A percentile compares a stretch with the other conserved stretches of the same genome.
These are phyloP conservation scores for Ceratobasidium sp. DNA, from an alignment of 1,284 basidiomycete genomes.

Conservation along the genomic window DNA sequence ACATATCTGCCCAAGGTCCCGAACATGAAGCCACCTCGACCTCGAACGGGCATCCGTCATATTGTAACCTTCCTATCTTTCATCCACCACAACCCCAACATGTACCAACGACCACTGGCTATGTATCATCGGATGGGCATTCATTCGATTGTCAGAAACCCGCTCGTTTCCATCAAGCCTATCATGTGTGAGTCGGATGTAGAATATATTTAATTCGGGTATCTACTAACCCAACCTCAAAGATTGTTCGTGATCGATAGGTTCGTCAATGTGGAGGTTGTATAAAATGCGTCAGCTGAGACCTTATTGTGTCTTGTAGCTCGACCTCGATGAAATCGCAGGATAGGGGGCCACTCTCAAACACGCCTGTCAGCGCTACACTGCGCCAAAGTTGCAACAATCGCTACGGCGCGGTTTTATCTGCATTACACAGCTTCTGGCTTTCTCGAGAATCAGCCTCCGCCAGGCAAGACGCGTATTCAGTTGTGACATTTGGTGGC, in stretches of 20 bases:
- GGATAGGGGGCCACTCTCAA: slow-evolving; percentile 63
- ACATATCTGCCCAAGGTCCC: slow-evolving; percentile 57
- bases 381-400: slow-evolving; percentile 62
- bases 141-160: slow-evolving; percentile 69
- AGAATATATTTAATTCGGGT: neutral
- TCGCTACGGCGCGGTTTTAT: slow-evolving; percentile 70
- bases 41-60: slow-evolving; percentile 64
- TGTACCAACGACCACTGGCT: slow-evolving; percentile 57
- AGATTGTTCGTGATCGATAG: slow-evolving; percentile 70
- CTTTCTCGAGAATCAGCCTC: slow-evolving; percentile 63
- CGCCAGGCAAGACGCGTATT: slow-evolving; percentile 60
- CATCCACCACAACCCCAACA: slow-evolving; percentile 59
- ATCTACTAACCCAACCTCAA: neutral
- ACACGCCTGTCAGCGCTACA: slow-evolving; percentile 61
- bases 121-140: slow-evolving; percentile 70
- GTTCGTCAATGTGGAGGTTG: slow-evolving; percentile 37
- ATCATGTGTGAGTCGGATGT: slow-evolving; percentile 66
- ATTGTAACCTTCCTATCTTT: slow-evolving; percentile 68
- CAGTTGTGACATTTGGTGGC: slow-evolving; percentile 67
- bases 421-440: slow-evolving; percentile 69
- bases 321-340: slow-evolving; percentile 65
- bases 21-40: slow-evolving; percentile 63
- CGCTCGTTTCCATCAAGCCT: slow-evolving; percentile 64
- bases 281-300: neutral
- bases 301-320: slow-evolving; percentile 51